Base-by-base conservation (phyloP, 768 basidiomycete genomes). In the Termitomyces heimii region DNA sequence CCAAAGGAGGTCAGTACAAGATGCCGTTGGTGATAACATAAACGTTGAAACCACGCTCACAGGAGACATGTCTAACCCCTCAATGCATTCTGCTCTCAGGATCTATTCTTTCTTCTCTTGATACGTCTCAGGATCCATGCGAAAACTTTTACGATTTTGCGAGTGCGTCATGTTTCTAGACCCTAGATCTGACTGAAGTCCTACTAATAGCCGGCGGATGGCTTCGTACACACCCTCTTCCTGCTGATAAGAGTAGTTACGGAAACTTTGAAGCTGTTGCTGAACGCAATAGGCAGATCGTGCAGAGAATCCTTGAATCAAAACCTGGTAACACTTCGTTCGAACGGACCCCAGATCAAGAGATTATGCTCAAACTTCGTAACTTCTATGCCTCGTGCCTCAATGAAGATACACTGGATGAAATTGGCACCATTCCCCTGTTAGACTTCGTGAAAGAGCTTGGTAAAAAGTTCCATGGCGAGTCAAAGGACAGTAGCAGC, bases 141-240 rank as follows among this genome's bases (percentile, higher is more conserved):
- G 91, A 98, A 63, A 88, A 94, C 71, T 97, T 98, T 70, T 98
- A 94, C 67, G 82, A 88, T 61, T 98, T 86, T 72, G 85, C 94
- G 10, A 95, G 94, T 95, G 66, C 65, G 92, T 85, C 9, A 13
- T 53, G 49, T 42, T 55, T 43, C 54, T 53, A 39, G 51, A 58
- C 46, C 44, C 22, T 62, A 1, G 24, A 44, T 44, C 29, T 47
- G 16, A 55, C 56, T 52, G 16, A 40, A 16, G 13, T 47, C 24
- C 18, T 29, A 22, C 12, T 43, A 22, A 37, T 57, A 95, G 92
- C 88, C 66, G 92, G 92, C 18, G 94, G 94, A 13, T 99, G 96
- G 96, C 77, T 89, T 20, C 81, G 81, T 42, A 72, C 76, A 0
- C 85, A 98, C 68, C 89, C 92, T 32, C 78, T 99, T 43, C 96